Evolutionary conservation across 2,329 filamentous ascomycete genomes (phyloP).

Genomic region (Laburnicola sp.): DNA sequence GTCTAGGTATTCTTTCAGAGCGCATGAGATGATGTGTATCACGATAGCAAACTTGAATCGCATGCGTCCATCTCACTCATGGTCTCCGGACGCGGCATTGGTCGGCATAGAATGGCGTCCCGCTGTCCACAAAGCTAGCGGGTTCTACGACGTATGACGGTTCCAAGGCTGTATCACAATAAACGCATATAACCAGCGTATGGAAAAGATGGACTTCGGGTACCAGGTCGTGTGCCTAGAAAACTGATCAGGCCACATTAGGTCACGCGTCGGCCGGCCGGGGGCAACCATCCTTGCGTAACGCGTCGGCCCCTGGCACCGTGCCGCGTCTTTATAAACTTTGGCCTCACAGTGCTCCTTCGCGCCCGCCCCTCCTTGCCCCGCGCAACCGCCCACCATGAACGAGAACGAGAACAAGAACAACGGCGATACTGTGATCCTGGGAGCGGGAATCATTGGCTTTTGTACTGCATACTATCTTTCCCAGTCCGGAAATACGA

Average conservation of each 20-base stretch:
- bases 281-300: not conserved
- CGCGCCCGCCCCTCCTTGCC: not conserved
- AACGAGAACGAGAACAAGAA: constrained; percentile 13
- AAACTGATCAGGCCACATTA: too few species aligned
- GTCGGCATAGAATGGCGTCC: not conserved
- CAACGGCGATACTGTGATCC: constrained; percentile 39
- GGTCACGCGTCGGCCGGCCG: too few species aligned
- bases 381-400: constrained; percentile 14
- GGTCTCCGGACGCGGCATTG: not conserved
- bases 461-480: constrained; percentile 65
- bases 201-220: too few species aligned
- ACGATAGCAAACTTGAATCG: not conserved
- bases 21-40: not conserved
- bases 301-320: not conserved
- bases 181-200: too few species aligned
- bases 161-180: too few species aligned
- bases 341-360: not conserved
- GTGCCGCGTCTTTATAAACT: constrained; percentile 7
- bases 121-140: not conserved
- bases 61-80: not conserved
- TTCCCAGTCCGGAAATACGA: constrained; percentile 47
- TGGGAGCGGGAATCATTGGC: constrained; percentile 52
- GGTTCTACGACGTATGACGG: too few species aligned
- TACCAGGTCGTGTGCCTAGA: too few species aligned
- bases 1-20: constrained; percentile 1